phyloP scores from a whole-genome alignment of 2,329 filamentous ascomycete species.

The Gliomastix tumulicola region DNA sequence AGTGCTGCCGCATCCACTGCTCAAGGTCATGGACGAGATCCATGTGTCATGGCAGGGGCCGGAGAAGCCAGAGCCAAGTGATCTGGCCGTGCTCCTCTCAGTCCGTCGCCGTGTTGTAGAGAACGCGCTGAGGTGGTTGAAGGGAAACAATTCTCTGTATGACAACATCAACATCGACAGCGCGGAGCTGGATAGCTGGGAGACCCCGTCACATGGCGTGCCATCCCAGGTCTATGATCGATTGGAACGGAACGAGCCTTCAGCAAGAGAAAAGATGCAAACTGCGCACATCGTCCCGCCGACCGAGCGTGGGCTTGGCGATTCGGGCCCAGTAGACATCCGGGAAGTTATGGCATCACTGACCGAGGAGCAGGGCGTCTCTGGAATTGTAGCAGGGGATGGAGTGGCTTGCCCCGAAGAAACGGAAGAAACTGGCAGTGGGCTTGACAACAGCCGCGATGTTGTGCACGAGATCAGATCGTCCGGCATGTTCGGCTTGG shows the following conservation, averaged over 20 bases:
- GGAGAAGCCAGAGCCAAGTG: constrained; percentile 4
- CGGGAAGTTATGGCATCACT: constrained; percentile 4
- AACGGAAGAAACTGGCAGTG: no score
- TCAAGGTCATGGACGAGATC: constrained; percentile 6
- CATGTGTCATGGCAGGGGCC: constrained; percentile 5
- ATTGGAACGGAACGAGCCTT: constrained; percentile 7
- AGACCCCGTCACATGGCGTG: constrained; percentile 4
- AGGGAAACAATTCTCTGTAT: constrained; percentile 6
- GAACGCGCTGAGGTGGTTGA: constrained; percentile 6
- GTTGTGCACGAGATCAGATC: constrained; percentile 5
- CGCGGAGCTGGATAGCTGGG: constrained; percentile 8
- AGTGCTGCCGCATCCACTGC: constrained; percentile 6
- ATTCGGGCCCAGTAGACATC: constrained; percentile 3
- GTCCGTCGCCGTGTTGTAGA: constrained; percentile 4
- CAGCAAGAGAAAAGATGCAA: constrained; percentile 4
- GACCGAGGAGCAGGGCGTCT: background rate
- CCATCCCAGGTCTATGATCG: constrained; percentile 6
- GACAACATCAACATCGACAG: constrained; percentile 5
- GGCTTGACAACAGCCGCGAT: background rate
- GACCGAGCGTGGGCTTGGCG: constrained; percentile 5
- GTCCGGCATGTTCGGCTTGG: constrained; percentile 4
- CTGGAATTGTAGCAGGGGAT: no score
- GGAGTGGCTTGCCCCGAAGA: no score
- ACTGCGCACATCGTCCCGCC: constrained; percentile 7
- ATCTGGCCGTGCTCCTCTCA: constrained; percentile 1